Evolutionary conservation across 495 filamentous ascomycete species (phyloP), one percentile per base, ranked within the genome.

Genomic region (Beverwykella pulmonaria): DNA sequence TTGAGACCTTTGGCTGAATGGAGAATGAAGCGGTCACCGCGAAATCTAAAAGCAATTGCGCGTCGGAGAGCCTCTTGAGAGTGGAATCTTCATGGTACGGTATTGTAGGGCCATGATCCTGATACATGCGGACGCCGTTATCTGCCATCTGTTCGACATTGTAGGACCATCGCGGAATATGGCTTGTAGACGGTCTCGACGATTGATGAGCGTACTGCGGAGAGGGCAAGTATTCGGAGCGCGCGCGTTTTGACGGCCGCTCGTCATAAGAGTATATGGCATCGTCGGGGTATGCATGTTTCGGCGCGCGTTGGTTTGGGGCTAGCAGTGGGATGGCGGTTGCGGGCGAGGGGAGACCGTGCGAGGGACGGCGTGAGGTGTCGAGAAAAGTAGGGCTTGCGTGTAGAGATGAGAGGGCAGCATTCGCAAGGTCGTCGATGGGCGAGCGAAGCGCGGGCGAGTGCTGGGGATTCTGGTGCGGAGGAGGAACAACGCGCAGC

Each of bases 241-340:
- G 81, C 25, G 83, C 78, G 29, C 86, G 82, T 69, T 89, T 89
- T n/a, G 82, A 73, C 7, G 85, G 85, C 25, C 82, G 80, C 67
- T 85, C 84, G 52, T 58, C 48, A 34, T 75, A 69, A 14, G 59
- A 61, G 53, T 77, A 56, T 10, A 23, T 26, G 55, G 53, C 19
- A 29, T 65, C 56, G 30, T 65, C 50, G 10, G 49, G 25, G 49
- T 62, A 59, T 17, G 50, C 55, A 49, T 71, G 68, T 22, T 59
- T 69, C 20, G 69, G 34, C 10, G 44, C 41, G 30, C 64, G 53
- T 7, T 46, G 27, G 53, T 47, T 58, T 17, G 65, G 67, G 23
- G 61, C 50, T 26, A 54, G 19, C 29, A 27, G 25, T n/a, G 46
- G 48, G 26, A 47, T 14, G 26, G 58, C 59, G 23, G 39, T 59